Evolutionary conservation across 2,329 filamentous ascomycete genomes (phyloP).

Genomic region (Microcera coccophila): DNA sequence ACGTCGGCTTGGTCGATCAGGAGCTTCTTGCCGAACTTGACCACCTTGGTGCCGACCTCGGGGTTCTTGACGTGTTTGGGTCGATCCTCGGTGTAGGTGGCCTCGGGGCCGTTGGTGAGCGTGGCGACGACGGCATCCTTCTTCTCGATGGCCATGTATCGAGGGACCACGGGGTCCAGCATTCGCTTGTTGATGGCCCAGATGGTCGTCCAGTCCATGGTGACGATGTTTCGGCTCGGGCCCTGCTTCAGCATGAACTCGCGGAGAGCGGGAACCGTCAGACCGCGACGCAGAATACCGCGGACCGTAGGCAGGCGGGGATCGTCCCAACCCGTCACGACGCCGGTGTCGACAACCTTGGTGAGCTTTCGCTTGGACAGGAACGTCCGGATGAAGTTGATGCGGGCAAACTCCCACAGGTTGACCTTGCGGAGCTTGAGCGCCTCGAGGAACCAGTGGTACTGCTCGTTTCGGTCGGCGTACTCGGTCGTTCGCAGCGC

Average conservation of each 20-base stretch:
- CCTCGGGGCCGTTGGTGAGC: constrained; percentile 62
- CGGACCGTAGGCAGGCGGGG: constrained; percentile 82
- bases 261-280: constrained; percentile 73
- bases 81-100: constrained; percentile 66
- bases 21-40: constrained; percentile 70
- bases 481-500: constrained; percentile 82
- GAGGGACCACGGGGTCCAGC: constrained; percentile 71
- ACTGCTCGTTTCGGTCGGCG: constrained; percentile 80
- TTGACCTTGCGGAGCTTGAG: constrained; percentile 71
- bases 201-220: constrained; percentile 76
- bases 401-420: constrained; percentile 80
- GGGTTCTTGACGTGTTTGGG: constrained; percentile 88
- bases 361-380: constrained; percentile 83
- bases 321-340: constrained; percentile 82
- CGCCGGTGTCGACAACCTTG: constrained; percentile 72
- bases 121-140: constrained; percentile 68
- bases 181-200: constrained; percentile 76
- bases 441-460: constrained; percentile 78
- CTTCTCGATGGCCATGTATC: constrained; percentile 68
- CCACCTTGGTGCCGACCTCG: constrained; percentile 78
- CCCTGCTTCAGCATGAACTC: constrained; percentile 85
- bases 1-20: constrained; percentile 85
- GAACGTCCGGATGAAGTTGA: constrained; percentile 81
- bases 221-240: constrained; percentile 77
- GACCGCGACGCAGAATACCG: constrained; percentile 71